Evolutionary conservation across 108 stramenopile species (phyloP), one percentile per base, ranked within the genome.

Genomic region (Nitzschia sp.): DNA sequence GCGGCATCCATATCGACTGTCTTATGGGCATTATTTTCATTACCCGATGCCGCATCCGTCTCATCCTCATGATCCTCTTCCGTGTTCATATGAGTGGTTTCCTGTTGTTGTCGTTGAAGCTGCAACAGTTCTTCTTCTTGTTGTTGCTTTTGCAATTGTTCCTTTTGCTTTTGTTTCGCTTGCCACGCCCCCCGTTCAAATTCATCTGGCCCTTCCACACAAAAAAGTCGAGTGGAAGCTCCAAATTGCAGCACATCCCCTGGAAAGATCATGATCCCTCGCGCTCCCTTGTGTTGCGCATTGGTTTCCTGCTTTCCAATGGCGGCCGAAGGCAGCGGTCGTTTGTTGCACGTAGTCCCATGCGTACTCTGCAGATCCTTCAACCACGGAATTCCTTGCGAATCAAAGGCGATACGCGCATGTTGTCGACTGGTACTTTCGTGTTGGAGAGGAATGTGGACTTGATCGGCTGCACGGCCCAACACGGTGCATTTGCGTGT

Each of bases 321-420:
- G 5, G 88, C 83, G 41, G 74, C 56, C 0, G 59, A 36, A 0
- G 91, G 88, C 58, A 93, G 65, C 25, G 50, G 62, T 33, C 47
- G 54, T 41, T 76, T 72, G 72, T 93, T 90, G 69, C 86, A 84
- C 45, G 68, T 79, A 1, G 89, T 89, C 13, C 92, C 92, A 76
- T 93, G 84, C 0, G 83, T 73, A 17, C 76, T 76, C 17, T 62
- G 73, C 58, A 90, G 78, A 72, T 93, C 92, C 23, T 80, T 60
- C 41, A 93, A 47, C 85, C 87, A 90, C 25, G 82, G 83, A 11
- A 60, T 76, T 0, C 84, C 87, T 16, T 45, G 4, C 0, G 56
- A 31, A 64, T 88, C 84, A 74, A 93, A 90, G 45, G 88, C 85
- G 30, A 92, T 85, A 4, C 91, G 76, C 16, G 92, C 92, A 65